Evolutionary conservation across 2,329 filamentous ascomycete genomes (phyloP).

Genomic region (Claviceps purpurea): DNA sequence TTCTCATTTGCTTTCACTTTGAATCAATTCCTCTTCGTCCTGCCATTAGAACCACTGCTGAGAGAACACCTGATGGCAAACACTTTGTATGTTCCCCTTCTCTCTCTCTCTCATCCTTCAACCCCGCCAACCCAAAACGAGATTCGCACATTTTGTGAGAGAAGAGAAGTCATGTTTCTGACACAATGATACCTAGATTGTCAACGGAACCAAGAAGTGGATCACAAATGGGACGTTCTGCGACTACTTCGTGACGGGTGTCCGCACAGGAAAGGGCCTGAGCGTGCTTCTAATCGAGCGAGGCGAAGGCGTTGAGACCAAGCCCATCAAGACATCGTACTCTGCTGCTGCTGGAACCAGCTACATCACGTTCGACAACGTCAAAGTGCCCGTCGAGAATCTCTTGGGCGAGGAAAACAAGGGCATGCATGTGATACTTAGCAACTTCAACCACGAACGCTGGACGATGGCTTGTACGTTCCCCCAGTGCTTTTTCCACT

Average conservation of each 20-base stretch:
- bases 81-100: slow-evolving; percentile 43
- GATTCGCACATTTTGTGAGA: too few species aligned
- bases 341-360: slow-evolving; percentile 66
- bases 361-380: slow-evolving; percentile 72
- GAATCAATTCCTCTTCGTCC: neutral
- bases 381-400: slow-evolving; percentile 70
- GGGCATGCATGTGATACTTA: slow-evolving; percentile 71
- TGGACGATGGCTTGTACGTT: slow-evolving; percentile 58
- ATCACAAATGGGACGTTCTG: slow-evolving; percentile 70
- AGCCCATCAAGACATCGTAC: slow-evolving; percentile 69
- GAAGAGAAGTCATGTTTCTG: neutral
- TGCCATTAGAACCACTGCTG: slow-evolving; percentile 57
- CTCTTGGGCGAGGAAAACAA: slow-evolving; percentile 73
- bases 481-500: neutral
- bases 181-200: slow-evolving; percentile 23
- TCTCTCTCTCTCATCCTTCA: neutral
- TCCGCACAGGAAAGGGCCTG: slow-evolving; percentile 66
- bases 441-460: slow-evolving; percentile 81
- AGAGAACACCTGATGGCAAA: slow-evolving; percentile 61
- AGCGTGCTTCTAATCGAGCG: slow-evolving; percentile 64
- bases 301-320: slow-evolving; percentile 62
- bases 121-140: neutral
- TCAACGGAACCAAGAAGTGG: slow-evolving; percentile 73
- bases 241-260: slow-evolving; percentile 75
- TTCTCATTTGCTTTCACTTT: too few species aligned